Percentiles rank a stretch among this genome's conserved stretches.
Evolutionary conservation across 139 green algal genomes (phyloP).

Genomic region (Chlorella sorokiniana): DNA sequence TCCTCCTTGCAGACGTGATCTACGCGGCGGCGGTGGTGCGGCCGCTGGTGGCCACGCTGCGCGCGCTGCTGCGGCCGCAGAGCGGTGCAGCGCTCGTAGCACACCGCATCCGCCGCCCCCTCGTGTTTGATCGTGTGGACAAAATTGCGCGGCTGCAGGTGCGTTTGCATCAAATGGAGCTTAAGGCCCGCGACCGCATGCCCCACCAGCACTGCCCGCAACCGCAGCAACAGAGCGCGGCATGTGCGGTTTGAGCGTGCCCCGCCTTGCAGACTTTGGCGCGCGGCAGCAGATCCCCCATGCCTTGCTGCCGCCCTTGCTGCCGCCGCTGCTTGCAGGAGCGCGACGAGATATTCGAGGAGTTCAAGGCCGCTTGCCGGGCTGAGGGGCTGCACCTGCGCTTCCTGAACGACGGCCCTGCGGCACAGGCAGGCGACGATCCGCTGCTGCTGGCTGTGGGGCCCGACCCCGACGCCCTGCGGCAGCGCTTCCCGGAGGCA

Average conservation of each 20-base stretch:
- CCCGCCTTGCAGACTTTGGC: no score
- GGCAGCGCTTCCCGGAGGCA: slow-evolving; percentile 3
- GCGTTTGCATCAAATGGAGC: no score
- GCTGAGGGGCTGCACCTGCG: slow-evolving; percentile 3
- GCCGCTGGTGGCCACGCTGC: slow-evolving; percentile 26
- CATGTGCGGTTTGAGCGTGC: not conserved
- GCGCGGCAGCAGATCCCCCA: no score
- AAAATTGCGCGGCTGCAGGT: not conserved
- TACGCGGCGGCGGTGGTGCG: slow-evolving; percentile 20
- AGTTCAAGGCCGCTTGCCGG: slow-evolving; percentile 15
- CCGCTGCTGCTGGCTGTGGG: slow-evolving; percentile 19
- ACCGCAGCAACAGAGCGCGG: not conserved
- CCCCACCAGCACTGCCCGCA: not conserved
- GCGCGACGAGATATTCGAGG: slow-evolving; percentile 30
- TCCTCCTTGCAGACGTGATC: slow-evolving; percentile 34
- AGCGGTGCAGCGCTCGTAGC: slow-evolving; percentile 10
- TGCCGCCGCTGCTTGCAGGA: slow-evolving; percentile 14
- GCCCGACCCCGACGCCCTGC: not conserved
- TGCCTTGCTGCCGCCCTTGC: not conserved
- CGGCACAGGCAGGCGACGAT: slow-evolving; percentile 7
- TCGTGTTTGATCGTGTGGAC: not conserved
- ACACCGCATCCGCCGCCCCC: slow-evolving; percentile 3
- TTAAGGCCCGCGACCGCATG: no score
- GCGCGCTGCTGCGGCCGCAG: not conserved
- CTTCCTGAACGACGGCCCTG: slow-evolving; percentile 13